Base-by-base conservation (phyloP, 106 monocot genomes). In the Allium sativum region DNA sequence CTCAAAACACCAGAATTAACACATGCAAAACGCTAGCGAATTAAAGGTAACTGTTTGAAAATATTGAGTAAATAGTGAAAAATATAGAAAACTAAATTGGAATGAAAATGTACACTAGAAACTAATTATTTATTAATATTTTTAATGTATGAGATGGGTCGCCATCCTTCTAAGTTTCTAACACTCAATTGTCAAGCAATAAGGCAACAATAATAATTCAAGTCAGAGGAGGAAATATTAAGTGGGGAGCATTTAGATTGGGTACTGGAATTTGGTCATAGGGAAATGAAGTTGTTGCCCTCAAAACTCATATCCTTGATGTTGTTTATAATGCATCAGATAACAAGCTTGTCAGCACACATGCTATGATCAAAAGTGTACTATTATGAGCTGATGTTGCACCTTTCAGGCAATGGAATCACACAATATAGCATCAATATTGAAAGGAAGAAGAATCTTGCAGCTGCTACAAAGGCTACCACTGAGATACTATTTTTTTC, bases 401-500 rank as follows among this genome's bases (percentile, higher is more conserved):
- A 15, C 92, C 92, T 3, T 92, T 92, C 71, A 92, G 79, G 83
- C 87, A 87, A 72, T 92, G 92, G 92, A 87, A 92, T 53, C 80
- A 80, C 83, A 71, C 81, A 92, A 51, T 92, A 92, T 58, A 87
- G 92, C 2, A 84, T 87, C 10, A 84, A 92, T 12, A 76, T 92
- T 66, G 87, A 87, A 40, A 71, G 79, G 66, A 91, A 91, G 78
- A 92, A 87, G 72, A 92, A 92, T 70, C 58, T 58, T 0, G 6
- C 72, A 42, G 41, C 67, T 16, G 53, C 79, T 12, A 7, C 71
- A 0, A 72, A 72, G 64, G 76, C 76, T 47, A 76, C 76, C 14
- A 50, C 65, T 41, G 76, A 76, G 72, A 76, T 77, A 57, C 20
- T 7, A 9, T 12, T 54, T 54, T 54, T 6, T 54, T 13, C 12